phyloP scores from a whole-genome alignment of 2,329 filamentous ascomycete species.

The Trichoderma simmonsii region DNA sequence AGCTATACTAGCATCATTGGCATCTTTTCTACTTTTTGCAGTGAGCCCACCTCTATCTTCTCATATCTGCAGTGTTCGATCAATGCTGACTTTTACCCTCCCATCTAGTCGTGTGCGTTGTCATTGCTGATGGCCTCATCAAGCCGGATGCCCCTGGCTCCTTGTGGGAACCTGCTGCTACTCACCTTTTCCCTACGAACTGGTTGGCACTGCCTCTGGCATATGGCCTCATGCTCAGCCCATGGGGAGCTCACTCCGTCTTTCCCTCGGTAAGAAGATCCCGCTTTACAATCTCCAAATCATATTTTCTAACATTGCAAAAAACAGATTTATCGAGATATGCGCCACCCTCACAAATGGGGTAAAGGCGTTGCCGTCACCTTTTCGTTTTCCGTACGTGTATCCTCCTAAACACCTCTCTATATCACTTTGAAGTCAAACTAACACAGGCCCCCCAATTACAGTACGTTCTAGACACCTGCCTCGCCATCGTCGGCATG shows the following conservation, averaged over 20 bases:
- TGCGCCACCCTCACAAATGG: constrained; percentile 78
- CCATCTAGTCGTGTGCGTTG: constrained; percentile 62
- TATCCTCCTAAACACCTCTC: constrained; percentile 3
- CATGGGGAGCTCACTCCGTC: constrained; percentile 61
- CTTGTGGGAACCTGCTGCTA: constrained; percentile 72
- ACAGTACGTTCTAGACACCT: constrained; percentile 73
- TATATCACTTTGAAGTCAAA: not conserved
- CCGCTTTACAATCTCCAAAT: too few relatives aligned
- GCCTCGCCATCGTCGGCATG: constrained; percentile 78
- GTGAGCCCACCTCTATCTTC: constrained; percentile 47
- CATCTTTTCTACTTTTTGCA: constrained; percentile 85
- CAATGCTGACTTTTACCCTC: not conserved
- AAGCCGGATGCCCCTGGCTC: constrained; percentile 80
- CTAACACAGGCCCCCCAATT: not conserved
- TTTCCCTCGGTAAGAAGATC: constrained; percentile 69
- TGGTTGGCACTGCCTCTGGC: constrained; percentile 86
- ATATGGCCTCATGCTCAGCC: constrained; percentile 84
- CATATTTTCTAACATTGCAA: not conserved
- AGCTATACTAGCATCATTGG: constrained; percentile 90
- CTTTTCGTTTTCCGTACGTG: constrained; percentile 75
- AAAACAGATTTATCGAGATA: constrained; percentile 57
- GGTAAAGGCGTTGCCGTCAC: constrained; percentile 70
- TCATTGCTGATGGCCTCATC: constrained; percentile 80
- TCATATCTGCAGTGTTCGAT: not conserved
- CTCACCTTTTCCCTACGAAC: constrained; percentile 78